Percentiles rank a stretch among this genome's conserved stretches.
These are phyloP conservation scores for Daldinia concentrica DNA, from an alignment of 495 filamentous ascomycete genomes.

Conservation along the genomic window DNA sequence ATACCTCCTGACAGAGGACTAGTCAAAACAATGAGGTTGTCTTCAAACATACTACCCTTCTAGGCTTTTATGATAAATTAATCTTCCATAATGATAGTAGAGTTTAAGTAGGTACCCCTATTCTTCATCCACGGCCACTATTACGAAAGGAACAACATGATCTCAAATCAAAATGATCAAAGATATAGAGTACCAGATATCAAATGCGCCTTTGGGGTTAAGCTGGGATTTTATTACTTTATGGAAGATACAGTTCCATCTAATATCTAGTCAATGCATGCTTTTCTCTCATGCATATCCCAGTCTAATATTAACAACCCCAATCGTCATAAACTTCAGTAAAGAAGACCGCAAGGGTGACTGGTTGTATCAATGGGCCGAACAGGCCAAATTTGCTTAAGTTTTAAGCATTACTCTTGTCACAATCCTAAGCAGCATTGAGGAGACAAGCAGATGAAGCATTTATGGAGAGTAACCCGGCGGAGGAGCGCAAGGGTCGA, in stretches of 20 bases:
- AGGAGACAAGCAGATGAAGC: neutral
- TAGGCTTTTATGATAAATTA: no score
- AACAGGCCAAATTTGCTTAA: neutral
- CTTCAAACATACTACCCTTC: no score
- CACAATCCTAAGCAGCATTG: neutral
- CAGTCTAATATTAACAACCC: neutral
- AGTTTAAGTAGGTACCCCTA: neutral
- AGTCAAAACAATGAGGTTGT: no score
- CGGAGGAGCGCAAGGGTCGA: constrained; percentile 28
- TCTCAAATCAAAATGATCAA: no score
- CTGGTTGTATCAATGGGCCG: neutral
- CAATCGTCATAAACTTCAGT: neutral
- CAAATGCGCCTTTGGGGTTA: neutral
- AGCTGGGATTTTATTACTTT: neutral
- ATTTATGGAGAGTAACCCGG: neutral
- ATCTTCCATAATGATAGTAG: neutral
- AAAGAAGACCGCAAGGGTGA: neutral
- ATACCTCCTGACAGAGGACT: neutral
- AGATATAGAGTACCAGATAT: neutral
- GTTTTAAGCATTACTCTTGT: neutral
- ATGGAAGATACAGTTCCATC: neutral
- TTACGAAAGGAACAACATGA: neutral
- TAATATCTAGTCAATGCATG: neutral
- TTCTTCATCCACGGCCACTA: neutral
- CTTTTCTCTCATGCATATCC: neutral